A percentile compares a stretch with the other conserved stretches of the same genome.
phyloP scores from a whole-genome alignment of 495 filamentous ascomycete species.

The Penicilliopsis zonata region DNA sequence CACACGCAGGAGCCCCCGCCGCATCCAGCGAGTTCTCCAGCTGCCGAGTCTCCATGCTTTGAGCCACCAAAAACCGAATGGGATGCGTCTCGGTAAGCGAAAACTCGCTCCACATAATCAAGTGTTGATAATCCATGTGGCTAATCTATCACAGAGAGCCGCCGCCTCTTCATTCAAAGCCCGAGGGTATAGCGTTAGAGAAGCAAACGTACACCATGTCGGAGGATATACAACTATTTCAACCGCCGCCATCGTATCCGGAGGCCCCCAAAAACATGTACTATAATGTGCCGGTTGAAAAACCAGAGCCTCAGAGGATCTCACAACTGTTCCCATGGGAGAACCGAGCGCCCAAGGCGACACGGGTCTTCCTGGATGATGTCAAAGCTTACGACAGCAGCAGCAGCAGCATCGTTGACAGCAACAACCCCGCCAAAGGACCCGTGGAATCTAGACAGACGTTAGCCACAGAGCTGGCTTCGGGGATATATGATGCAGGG shows the following conservation, averaged over 20 bases:
- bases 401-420: slow-evolving; percentile 8
- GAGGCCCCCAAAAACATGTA: slow-evolving; percentile 78
- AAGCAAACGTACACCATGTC: slow-evolving; percentile 66
- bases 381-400: slow-evolving; percentile 8
- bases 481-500: too few species aligned
- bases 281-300: slow-evolving; percentile 59
- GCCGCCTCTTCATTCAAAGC: slow-evolving; percentile 59
- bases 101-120: slow-evolving; percentile 4
- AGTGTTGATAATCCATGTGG: neutral
- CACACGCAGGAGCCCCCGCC: slow-evolving; percentile 17
- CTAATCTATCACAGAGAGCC: slow-evolving; percentile 44
- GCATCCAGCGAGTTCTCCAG: slow-evolving; percentile 15
- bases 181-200: slow-evolving; percentile 70
- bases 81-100: slow-evolving; percentile 54
- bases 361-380: slow-evolving; percentile 61
- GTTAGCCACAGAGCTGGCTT: slow-evolving; percentile 32
- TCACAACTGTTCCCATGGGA: slow-evolving; percentile 85
- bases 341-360: slow-evolving; percentile 44
- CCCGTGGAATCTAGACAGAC: slow-evolving; percentile 14
- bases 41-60: slow-evolving; percentile 21
- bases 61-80: slow-evolving; percentile 47
- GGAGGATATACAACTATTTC: slow-evolving; percentile 53
- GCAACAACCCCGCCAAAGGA: slow-evolving; percentile 14
- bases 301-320: slow-evolving; percentile 42
- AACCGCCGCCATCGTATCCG: slow-evolving; percentile 61